phyloP scores from a whole-genome alignment of 2,329 filamentous ascomycete species.

The Botrytis fragariae region DNA sequence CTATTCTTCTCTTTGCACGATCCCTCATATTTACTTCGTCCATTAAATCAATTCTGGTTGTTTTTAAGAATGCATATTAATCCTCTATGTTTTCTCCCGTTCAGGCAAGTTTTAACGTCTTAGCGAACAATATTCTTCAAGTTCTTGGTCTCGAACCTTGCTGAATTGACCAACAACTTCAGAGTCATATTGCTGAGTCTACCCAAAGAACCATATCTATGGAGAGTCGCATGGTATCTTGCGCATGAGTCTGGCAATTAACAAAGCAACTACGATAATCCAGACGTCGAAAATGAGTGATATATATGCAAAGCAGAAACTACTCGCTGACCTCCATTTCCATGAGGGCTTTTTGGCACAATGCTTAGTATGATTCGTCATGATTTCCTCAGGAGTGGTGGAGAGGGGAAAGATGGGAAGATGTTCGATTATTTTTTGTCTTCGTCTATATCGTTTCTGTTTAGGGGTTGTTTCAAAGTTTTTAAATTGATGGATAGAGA shows the following conservation, averaged over 20 bases:
- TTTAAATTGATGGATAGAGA: background rate
- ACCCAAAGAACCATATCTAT: too few species aligned
- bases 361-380: fast-evolving
- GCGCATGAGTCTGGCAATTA: too few species aligned
- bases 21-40: background rate
- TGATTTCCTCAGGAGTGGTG: fast-evolving
- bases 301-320: background rate
- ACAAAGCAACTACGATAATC: background rate
- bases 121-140: background rate
- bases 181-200: background rate
- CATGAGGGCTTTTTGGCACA: background rate
- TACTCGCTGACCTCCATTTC: background rate
- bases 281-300: too few species aligned
- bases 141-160: background rate
- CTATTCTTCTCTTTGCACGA: background rate
- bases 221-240: too few species aligned
- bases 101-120: background rate
- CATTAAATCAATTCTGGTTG: background rate
- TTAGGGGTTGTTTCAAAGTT: background rate
- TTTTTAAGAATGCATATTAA: background rate
- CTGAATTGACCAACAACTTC: background rate
- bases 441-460: too few species aligned
- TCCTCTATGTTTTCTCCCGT: background rate
- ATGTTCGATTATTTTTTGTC: too few species aligned
- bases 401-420: background rate